Evolutionary conservation across 352 stramenopile species (phyloP), one percentile per base, ranked within the genome.

Genomic region (Plasmopara halstedii): DNA sequence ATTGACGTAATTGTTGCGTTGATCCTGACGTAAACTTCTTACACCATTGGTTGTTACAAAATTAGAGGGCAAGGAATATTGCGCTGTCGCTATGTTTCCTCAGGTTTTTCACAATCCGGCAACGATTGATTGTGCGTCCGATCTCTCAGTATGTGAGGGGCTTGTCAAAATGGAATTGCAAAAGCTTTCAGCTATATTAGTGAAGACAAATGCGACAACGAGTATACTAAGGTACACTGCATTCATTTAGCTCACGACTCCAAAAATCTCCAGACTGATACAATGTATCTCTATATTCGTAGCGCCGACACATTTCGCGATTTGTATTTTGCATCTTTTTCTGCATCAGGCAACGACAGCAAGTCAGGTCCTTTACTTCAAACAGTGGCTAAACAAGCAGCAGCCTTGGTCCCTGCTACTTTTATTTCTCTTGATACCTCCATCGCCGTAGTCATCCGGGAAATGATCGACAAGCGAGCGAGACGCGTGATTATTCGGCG

Each of bases 21-120:
- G 8, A 29, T 21, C 1, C 22, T n/a, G 4, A 15, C 18, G 25
- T 1, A 4, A 26, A 25, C 3, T 40, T 40, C 34, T 40, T 2
- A 40, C 34, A 4, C 34, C 9, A 15, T 40, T 14, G n/a, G 4
- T 40, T 22, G 3, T 23, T 21, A 15, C 40, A 10, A 29, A 22
- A 40, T 23, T 23, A 76, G 66, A 64, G 23, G 66, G 59, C 2
- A 61, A 69, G 34, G 56, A 70, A 17, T 46, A 18, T 13, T 58
- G 52, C 35, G 58, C 59, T n/a, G 45, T 84, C 2, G 42, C 55
- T 19, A 57, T 66, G 0, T 84, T 84, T 25, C 66, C 62, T 6
- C 49, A 66, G n/a, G 62, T 81, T 44, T 83, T 82, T 17, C 72
- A 65, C 34, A 21, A 43, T 6, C 70, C 75, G 11, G 48, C 62